Evolutionary conservation across 2,329 filamentous ascomycete genomes (phyloP).

Genomic region (Leptographium galeiforme): DNA sequence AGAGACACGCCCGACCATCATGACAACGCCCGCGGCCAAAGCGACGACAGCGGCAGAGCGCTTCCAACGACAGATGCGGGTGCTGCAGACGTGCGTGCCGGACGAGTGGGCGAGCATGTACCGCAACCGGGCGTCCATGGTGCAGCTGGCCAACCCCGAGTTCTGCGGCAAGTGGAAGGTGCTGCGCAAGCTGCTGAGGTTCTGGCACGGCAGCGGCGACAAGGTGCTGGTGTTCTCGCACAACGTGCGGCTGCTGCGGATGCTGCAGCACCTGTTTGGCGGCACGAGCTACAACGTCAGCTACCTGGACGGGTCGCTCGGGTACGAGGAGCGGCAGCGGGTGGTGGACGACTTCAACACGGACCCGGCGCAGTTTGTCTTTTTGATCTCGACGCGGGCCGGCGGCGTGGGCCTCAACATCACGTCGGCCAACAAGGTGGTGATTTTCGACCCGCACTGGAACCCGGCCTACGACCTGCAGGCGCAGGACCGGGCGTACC

Average conservation of each 20-base stretch:
- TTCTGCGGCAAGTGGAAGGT: constrained; percentile 98
- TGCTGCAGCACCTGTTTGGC: constrained; percentile 74
- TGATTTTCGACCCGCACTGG: constrained; percentile 95
- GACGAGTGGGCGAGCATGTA: constrained; percentile 64
- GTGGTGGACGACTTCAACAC: constrained; percentile 86
- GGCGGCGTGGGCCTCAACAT: constrained; percentile 94
- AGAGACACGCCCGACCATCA: too few species aligned
- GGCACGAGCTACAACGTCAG: constrained; percentile 83
- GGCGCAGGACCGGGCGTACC: constrained; percentile 89
- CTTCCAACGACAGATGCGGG: constrained; percentile 62
- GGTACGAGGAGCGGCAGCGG: constrained; percentile 67
- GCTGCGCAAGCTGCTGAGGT: constrained; percentile 68
- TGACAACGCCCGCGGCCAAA: background rate
- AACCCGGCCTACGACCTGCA: constrained; percentile 91
- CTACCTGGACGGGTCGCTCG: constrained; percentile 77
- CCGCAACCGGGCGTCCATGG: constrained; percentile 60
- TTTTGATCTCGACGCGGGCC: constrained; percentile 86
- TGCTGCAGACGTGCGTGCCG: constrained; percentile 62
- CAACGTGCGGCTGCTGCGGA: constrained; percentile 70
- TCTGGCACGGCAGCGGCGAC: constrained; percentile 82
- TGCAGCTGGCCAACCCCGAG: constrained; percentile 71
- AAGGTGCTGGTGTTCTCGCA: constrained; percentile 95
- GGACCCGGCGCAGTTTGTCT: constrained; percentile 78
- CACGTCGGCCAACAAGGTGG: constrained; percentile 93
- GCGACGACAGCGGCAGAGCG: constrained; percentile 35